phyloP scores from a whole-genome alignment of 2,329 filamentous ascomycete species.

The Xylaria sp. region DNA sequence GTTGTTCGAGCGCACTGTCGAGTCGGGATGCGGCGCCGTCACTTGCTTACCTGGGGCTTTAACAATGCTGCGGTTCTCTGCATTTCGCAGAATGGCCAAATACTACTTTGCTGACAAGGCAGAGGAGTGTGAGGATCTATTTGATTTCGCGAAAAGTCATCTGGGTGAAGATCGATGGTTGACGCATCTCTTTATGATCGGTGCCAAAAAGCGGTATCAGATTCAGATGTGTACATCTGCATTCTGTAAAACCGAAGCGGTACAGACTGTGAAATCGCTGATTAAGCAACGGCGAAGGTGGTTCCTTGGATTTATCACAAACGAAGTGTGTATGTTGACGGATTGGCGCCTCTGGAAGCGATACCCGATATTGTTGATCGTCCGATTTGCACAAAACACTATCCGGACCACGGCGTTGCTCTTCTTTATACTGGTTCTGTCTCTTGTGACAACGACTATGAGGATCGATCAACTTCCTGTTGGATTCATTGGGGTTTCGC shows the following conservation, averaged over 20 bases:
- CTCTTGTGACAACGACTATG: conserved; percentile 85
- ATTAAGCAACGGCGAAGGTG: conserved; percentile 95
- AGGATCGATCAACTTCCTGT: conserved; percentile 83
- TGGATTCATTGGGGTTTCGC: conserved; percentile 91
- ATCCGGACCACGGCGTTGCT: conserved; percentile 93
- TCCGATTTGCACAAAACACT: conserved; percentile 95
- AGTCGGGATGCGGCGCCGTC: conserved; percentile 92
- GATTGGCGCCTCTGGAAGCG: conserved; percentile 91
- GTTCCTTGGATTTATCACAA: conserved; percentile 98
- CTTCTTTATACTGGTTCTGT: conserved; percentile 93
- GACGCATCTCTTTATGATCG: conserved; percentile 99
- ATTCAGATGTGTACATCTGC: conserved; percentile 98
- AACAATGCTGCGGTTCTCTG: conserved; percentile 94
- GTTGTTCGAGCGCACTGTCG: conserved; percentile 93
- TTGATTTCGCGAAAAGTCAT: conserved; percentile 96
- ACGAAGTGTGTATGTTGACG: conserved; percentile 98
- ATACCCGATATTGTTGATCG: conserved; percentile 85
- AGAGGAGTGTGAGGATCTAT: conserved; percentile 93
- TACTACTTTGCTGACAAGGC: conserved; percentile 99
- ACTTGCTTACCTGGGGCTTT: conserved; percentile 95
- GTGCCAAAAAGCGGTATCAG: conserved; percentile 90
- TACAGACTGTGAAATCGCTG: conserved; percentile 85
- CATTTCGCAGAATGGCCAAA: conserved; percentile 95
- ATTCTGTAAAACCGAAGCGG: conserved; percentile 98
- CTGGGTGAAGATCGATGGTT: conserved; percentile 96